These are phyloP conservation scores for Cotoneaster glaucophyllus DNA, from an alignment of 306 rosid genomes.

Conservation along the genomic window DNA sequence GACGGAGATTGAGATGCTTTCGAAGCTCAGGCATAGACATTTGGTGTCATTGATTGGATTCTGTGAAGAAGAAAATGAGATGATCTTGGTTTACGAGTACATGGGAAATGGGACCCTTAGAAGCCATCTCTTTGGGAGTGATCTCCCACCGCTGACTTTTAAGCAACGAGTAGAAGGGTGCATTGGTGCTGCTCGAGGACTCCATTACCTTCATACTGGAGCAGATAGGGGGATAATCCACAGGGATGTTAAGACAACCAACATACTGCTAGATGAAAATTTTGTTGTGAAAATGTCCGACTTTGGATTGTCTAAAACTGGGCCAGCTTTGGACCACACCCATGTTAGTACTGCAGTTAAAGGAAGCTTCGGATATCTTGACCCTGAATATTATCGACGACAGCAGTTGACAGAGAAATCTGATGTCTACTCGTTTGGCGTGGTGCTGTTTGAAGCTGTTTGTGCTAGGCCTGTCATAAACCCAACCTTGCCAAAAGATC, in stretches of 20 bases:
- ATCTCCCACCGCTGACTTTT: constrained; percentile 73
- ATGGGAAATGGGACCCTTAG: constrained; percentile 96
- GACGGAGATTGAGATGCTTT: constrained; percentile 98
- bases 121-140: constrained; percentile 84
- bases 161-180: constrained; percentile 82
- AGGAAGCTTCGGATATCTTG: constrained; percentile 95
- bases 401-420: constrained; percentile 97
- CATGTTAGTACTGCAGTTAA: constrained; percentile 98
- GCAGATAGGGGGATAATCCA: constrained; percentile 89
- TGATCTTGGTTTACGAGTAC: constrained; percentile 92
- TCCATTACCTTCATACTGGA: constrained; percentile 93
- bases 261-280: constrained; percentile 72
- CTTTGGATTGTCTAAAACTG: constrained; percentile 85
- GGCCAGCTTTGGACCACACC: constrained; percentile 84
- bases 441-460: constrained; percentile 76
- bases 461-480: constrained; percentile 94
- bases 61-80: constrained; percentile 88
- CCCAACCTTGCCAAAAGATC: constrained; percentile 84
- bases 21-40: constrained; percentile 91
- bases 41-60: constrained; percentile 88
- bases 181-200: constrained; percentile 94
- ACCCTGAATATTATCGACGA: constrained; percentile 86
- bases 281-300: constrained; percentile 92
- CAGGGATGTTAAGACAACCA: constrained; percentile 94
- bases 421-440: constrained; percentile 90